phyloP scores from a whole-genome alignment of 148 eudicot species.

The Silene latifolia region DNA sequence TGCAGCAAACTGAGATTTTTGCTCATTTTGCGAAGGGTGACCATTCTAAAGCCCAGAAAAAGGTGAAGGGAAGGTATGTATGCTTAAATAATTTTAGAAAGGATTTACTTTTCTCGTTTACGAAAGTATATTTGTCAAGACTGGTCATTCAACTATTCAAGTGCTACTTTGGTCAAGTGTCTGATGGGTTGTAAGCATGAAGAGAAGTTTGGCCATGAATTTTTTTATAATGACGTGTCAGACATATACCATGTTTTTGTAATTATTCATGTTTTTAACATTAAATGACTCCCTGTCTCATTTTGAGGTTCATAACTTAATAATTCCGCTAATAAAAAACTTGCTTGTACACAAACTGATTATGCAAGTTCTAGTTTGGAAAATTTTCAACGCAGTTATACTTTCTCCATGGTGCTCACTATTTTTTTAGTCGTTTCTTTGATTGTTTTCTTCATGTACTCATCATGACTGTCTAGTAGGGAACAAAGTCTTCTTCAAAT shows the following conservation, averaged over 20 bases:
- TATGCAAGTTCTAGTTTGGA: background rate
- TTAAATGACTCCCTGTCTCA: background rate
- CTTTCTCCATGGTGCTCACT: background rate
- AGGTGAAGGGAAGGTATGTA: slow-evolving; percentile 69
- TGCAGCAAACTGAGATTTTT: slow-evolving; percentile 95
- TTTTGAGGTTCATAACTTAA: background rate
- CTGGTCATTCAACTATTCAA: background rate
- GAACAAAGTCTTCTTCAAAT: too few species aligned
- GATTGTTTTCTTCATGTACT: background rate
- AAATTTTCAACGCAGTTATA: background rate
- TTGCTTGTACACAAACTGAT: background rate
- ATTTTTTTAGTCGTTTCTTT: background rate
- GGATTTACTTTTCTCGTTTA: background rate
- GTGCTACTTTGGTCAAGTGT: background rate
- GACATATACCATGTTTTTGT: background rate
- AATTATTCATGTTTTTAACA: background rate
- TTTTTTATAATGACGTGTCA: background rate
- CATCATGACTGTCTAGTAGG: background rate
- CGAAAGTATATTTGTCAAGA: background rate
- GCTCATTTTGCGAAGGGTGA: slow-evolving; percentile 96
- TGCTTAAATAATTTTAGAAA: background rate
- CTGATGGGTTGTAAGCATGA: background rate
- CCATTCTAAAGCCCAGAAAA: slow-evolving; percentile 56
- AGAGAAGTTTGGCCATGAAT: background rate
- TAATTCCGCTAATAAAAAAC: background rate